phyloP scores from a whole-genome alignment of 345 rosid genomes.

The Melastoma malabathricum region DNA sequence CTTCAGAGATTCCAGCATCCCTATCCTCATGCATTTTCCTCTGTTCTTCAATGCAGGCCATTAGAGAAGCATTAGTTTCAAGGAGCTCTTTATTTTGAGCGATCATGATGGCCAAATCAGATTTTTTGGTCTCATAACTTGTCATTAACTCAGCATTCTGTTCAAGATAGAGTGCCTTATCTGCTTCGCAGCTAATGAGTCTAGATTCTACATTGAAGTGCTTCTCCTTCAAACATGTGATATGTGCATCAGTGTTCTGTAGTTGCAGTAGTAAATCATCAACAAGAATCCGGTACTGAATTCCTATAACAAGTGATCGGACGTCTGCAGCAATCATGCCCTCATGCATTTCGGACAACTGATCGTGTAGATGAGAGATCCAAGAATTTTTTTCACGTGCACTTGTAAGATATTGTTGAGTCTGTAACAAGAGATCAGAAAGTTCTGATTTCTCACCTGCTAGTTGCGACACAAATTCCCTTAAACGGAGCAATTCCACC shows the following conservation, averaged over 20 bases:
- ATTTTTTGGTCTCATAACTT: slow-evolving; percentile 2
- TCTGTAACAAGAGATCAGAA: slow-evolving; percentile 26
- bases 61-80: slow-evolving; percentile 4
- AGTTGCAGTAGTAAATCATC: slow-evolving; percentile 35
- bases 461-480: slow-evolving; percentile 37
- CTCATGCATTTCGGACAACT: slow-evolving; percentile 49
- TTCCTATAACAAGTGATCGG: slow-evolving; percentile 26
- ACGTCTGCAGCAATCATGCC: slow-evolving; percentile 43
- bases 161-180: slow-evolving; percentile 33
- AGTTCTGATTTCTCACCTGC: slow-evolving; percentile 48
- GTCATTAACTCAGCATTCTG: slow-evolving; percentile 27
- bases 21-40: background rate
- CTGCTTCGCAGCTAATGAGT: slow-evolving; percentile 39
- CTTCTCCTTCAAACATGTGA: slow-evolving; percentile 40
- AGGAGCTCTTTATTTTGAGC: slow-evolving; percentile 8
- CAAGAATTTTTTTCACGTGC: slow-evolving; percentile 31
- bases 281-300: slow-evolving; percentile 35
- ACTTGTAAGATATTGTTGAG: slow-evolving; percentile 37
- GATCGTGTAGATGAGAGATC: slow-evolving; percentile 37
- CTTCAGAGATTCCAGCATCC: slow-evolving; percentile 19
- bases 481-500: slow-evolving; percentile 42
- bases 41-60: slow-evolving; percentile 9
- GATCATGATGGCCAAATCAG: slow-evolving; percentile 11
- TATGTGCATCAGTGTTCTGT: slow-evolving; percentile 23
- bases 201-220: slow-evolving; percentile 30